Conservation (phyloP, 441 rosid genomes). For the Cnidoscolus chayamansa region DNA sequence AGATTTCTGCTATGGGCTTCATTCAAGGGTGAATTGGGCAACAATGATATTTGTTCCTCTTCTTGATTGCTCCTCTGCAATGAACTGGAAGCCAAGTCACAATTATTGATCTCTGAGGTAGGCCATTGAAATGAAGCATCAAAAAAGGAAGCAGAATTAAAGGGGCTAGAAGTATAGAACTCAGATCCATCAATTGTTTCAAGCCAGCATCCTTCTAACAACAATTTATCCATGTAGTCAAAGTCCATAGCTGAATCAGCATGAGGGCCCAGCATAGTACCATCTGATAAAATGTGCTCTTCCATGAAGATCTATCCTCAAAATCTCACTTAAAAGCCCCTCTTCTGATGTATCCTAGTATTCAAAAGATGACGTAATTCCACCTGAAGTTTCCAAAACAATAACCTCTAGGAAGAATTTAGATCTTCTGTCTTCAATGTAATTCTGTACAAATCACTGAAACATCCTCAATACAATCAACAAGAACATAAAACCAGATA, state of each 20-base stretch:
- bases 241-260: conserved; percentile 55
- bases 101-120: conserved; percentile 34
- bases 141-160: conserved; percentile 35
- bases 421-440: conserved; percentile 23
- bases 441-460: conserved; percentile 18
- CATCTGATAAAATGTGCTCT: conserved; percentile 44
- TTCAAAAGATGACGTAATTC: conserved; percentile 10
- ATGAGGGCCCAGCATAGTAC: conserved; percentile 29
- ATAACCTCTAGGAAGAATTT: conserved; percentile 13
- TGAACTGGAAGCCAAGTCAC: conserved; percentile 24
- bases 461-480: conserved; percentile 11
- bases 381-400: not conserved
- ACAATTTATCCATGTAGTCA: conserved; percentile 66
- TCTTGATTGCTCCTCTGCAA: conserved; percentile 36
- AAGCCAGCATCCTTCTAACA: conserved; percentile 87
- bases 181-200: conserved; percentile 79
- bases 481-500: conserved; percentile 16
- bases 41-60: conserved; percentile 30
- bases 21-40: conserved; percentile 23
- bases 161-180: conserved; percentile 46
- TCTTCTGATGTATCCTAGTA: conserved; percentile 3
- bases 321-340: conserved; percentile 6
- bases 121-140: conserved; percentile 47
- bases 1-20: conserved; percentile 24
- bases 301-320: conserved; percentile 43